A percentile compares a stretch with the other conserved stretches of the same genome.
phyloP scores from a whole-genome alignment of 2,329 filamentous ascomycete species.

The Fusarium chlamydosporum region DNA sequence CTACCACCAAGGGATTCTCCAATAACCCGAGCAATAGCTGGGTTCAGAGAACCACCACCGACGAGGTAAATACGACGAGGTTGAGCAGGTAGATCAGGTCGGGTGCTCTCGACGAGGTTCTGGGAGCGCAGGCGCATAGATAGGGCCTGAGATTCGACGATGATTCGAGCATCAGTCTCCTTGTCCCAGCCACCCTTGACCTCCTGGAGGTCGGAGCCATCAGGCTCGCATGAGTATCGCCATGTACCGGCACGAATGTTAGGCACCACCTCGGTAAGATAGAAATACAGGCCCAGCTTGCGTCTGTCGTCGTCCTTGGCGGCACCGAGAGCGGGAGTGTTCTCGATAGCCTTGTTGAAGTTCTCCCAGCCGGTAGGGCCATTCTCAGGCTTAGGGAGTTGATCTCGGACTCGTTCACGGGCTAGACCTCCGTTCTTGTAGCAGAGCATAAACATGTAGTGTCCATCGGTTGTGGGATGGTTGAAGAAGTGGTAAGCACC shows the following conservation, averaged over 20 bases:
- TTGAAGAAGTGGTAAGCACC: constrained; percentile 98
- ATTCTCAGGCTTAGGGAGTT: constrained; percentile 70
- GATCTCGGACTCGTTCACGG: constrained; percentile 88
- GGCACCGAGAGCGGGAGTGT: constrained; percentile 78
- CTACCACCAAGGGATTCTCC: constrained; percentile 89
- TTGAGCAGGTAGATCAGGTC: constrained; percentile 77
- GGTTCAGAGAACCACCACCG: constrained; percentile 90
- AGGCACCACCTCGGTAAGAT: constrained; percentile 94
- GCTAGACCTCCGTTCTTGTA: constrained; percentile 98
- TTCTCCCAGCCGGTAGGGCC: constrained; percentile 75
- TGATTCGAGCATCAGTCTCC: constrained; percentile 82
- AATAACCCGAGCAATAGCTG: constrained; percentile 86
- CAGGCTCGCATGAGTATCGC: constrained; percentile 77
- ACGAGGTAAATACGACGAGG: constrained; percentile 94
- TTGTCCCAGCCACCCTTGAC: constrained; percentile 59
- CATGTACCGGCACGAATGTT: constrained; percentile 89
- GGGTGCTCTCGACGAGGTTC: constrained; percentile 75
- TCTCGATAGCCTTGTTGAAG: constrained; percentile 82
- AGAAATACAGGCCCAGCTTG: constrained; percentile 94
- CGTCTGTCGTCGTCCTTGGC: constrained; percentile 67
- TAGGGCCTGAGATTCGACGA: constrained; percentile 95
- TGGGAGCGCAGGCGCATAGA: constrained; percentile 89
- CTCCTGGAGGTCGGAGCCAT: constrained; percentile 66
- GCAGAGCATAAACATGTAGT: constrained; percentile 99
- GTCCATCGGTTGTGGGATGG: constrained; percentile 88